Conservation (phyloP, 257 asterid genomes). For the Rehmannia glutinosa region DNA sequence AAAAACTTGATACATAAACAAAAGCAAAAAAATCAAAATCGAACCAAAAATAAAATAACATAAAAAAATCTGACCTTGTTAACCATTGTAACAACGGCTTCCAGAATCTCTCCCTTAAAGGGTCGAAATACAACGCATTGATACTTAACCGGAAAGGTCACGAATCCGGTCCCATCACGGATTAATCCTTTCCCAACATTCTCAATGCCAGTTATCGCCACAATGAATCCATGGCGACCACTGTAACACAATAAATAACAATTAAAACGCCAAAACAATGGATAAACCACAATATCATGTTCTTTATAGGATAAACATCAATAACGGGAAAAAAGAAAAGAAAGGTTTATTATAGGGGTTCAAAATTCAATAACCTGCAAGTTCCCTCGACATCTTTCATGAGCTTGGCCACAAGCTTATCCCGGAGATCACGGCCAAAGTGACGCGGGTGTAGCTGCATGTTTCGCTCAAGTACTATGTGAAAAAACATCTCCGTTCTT, state of each 20-base stretch:
- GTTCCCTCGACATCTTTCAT: slow-evolving; percentile 97
- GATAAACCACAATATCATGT: neutral
- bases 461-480: slow-evolving; percentile 83
- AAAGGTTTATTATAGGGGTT: neutral
- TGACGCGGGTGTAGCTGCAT: too few relatives aligned
- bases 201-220: too few relatives aligned
- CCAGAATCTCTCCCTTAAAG: too few relatives aligned
- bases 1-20: neutral
- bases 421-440: slow-evolving; percentile 93
- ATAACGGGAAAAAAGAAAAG: too few relatives aligned
- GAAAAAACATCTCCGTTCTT: slow-evolving; percentile 58
- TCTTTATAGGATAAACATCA: neutral
- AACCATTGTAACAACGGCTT: slow-evolving; percentile 92
- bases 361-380: slow-evolving; percentile 67
- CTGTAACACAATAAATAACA: slow-evolving; percentile 25
- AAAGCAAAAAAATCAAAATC: neutral
- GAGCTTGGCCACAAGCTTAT: slow-evolving; percentile 81
- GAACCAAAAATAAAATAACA: neutral
- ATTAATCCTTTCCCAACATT: too few relatives aligned
- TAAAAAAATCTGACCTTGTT: slow-evolving; percentile 54
- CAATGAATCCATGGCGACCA: too few relatives aligned
- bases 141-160: too few relatives aligned
- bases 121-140: too few relatives aligned
- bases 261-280: neutral
- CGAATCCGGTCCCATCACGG: too few relatives aligned